Base-by-base conservation (phyloP, 805 yeast species). In the Metschnikowia cerradonensis region DNA sequence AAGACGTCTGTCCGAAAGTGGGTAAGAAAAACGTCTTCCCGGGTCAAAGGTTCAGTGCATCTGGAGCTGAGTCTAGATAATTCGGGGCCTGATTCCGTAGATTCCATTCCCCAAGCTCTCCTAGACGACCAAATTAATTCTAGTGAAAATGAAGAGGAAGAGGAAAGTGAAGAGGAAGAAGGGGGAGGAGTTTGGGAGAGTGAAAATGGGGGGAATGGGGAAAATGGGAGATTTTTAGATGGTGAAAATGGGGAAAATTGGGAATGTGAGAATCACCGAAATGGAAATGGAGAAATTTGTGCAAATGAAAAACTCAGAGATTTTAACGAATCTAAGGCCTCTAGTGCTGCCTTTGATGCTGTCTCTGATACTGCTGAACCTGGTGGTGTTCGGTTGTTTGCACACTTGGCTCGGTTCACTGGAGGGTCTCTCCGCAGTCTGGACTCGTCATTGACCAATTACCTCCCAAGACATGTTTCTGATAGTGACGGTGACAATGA, bases 11-110 rank as follows among this genome's bases (percentile, higher is more conserved):
- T 50, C 11, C 36, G 50, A 44, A 31, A 20, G 10, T 53, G 50
- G 51, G 30, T 49, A n/a, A 5, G 48, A 34, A 31, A 15, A 33
- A 37, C 49, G 17, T 39, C 57, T 14, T 36, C 42, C 6, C 41
- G 48, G 30, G 32, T 44, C 23, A 37, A 45, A 40, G 45, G 52
- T 38, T 17, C 26, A 26, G 23, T 47, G 6, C 10, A 17, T 15
- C 11, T 15, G 6, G 32, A 46, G 36, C 31, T 26, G 50, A 6
- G 14, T n/a, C 32, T 43, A 14, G 39, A 11, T 7, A 34, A 19
- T 6, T 23, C 41, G 6, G 26, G 15, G n/a, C 10, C 41, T 3
- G 40, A 33, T 20, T 4, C 43, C 2, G 10, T 8, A 6, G 43
- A 26, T 4, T 30, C 43, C 4, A 5, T 40, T 26, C 34, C 17